phyloP scores from a whole-genome alignment of 129 eudicot genomes.

The Deinandra increscens region DNA sequence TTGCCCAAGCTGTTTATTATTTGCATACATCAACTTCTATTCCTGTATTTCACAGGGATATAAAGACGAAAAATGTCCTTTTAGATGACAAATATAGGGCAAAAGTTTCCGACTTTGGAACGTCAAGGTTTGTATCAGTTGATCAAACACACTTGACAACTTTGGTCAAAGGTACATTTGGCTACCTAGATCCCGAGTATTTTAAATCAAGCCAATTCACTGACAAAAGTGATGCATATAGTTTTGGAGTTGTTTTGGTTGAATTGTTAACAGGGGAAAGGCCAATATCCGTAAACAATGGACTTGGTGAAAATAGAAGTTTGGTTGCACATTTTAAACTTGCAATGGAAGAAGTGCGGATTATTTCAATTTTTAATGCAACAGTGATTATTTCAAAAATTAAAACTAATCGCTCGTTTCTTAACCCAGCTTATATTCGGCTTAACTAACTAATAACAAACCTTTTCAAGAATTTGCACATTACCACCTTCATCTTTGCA shows the following conservation, averaged over 20 bases:
- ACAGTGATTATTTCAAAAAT: neutral
- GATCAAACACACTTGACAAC: conserved; percentile 35
- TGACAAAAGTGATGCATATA: conserved; percentile 30
- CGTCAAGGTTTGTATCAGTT: conserved; percentile 20
- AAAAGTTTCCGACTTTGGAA: conserved; percentile 38
- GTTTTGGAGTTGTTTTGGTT: conserved; percentile 34
- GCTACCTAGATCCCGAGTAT: conserved; percentile 34
- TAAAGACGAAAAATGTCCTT: conserved; percentile 32
- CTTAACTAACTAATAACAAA: too few species aligned
- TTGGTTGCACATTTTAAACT: conserved; percentile 15
- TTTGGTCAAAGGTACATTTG: conserved; percentile 29
- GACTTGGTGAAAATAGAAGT: conserved; percentile 12
- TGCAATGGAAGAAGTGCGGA: conserved; percentile 23
- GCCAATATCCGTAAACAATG: neutral
- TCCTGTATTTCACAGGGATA: conserved; percentile 31
- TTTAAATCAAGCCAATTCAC: conserved; percentile 27
- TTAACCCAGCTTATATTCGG: too few species aligned
- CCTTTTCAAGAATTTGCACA: too few species aligned
- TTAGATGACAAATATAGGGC: conserved; percentile 32
- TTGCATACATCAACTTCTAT: conserved; percentile 25
- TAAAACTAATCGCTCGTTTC: too few species aligned
- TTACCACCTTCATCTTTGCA: too few species aligned
- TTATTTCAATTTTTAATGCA: conserved; percentile 24
- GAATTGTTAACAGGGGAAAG: conserved; percentile 25
- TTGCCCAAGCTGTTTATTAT: conserved; percentile 27